Evolutionary conservation across 2,329 filamentous ascomycete genomes (phyloP).

Genomic region (Pseudogymnoascus sp.): DNA sequence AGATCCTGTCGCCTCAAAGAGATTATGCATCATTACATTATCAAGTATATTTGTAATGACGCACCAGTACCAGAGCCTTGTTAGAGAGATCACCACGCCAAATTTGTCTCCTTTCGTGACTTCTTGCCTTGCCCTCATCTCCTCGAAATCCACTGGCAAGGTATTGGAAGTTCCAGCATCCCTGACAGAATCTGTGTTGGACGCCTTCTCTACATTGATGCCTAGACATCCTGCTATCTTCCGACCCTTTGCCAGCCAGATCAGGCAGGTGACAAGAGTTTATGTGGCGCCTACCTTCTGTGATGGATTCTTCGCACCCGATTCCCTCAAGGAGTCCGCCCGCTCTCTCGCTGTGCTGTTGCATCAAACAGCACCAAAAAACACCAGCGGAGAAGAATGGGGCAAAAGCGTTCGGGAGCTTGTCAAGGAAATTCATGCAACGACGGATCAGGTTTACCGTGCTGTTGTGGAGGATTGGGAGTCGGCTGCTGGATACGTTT

Average conservation of each 20-base stretch:
- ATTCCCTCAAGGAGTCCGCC: slow-evolving; percentile 48
- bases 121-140: slow-evolving; percentile 62
- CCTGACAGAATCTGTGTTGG: slow-evolving; percentile 60
- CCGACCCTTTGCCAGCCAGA: slow-evolving; percentile 64
- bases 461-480: slow-evolving; percentile 78
- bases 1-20: slow-evolving; percentile 67
- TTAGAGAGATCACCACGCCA: slow-evolving; percentile 82
- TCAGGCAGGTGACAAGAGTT: slow-evolving; percentile 51
- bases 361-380: slow-evolving; percentile 74
- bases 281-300: slow-evolving; percentile 59
- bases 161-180: slow-evolving; percentile 35
- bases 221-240: slow-evolving; percentile 79
- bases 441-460: slow-evolving; percentile 70
- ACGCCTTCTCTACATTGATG: slow-evolving; percentile 63
- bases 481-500: slow-evolving; percentile 47
- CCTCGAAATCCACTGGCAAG: slow-evolving; percentile 31
- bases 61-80: slow-evolving; percentile 71
- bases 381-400: slow-evolving; percentile 72
- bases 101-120: slow-evolving; percentile 68
- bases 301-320: slow-evolving; percentile 41
- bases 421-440: slow-evolving; percentile 58
- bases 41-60: slow-evolving; percentile 78
- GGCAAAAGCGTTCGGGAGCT: slow-evolving; percentile 53
- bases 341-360: slow-evolving; percentile 62
- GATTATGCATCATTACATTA: slow-evolving; percentile 67